Conservation (phyloP, 371 early-diverging fungal species). For the Lichtheimia hyalospora region DNA sequence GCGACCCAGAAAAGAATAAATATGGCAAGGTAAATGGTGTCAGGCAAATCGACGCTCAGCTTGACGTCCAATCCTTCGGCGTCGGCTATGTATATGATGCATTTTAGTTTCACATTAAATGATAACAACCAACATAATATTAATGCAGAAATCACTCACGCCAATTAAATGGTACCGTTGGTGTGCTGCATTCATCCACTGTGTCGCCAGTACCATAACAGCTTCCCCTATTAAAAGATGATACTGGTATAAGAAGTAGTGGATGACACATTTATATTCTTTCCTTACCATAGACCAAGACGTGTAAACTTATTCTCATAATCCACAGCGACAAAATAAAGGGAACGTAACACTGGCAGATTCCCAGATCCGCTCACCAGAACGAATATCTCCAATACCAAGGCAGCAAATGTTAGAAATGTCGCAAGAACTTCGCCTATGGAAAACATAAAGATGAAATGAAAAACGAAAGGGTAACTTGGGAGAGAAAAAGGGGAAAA, state of each 20-base stretch:
- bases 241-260: background rate
- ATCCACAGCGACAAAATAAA: constrained; percentile 19
- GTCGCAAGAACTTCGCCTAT: constrained; percentile 8
- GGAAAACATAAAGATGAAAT: constrained; percentile 2
- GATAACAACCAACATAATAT: background rate
- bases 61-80: constrained; percentile 11
- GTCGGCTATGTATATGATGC: constrained; percentile 10
- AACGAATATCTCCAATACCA: constrained; percentile 25
- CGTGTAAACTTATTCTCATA: constrained; percentile 7
- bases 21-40: constrained; percentile 32
- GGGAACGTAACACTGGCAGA: constrained; percentile 16
- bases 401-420: constrained; percentile 13
- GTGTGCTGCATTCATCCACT: constrained; percentile 19
- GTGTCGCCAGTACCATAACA: constrained; percentile 4
- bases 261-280: background rate
- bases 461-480: background rate
- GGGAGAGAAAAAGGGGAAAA: constrained; percentile 5
- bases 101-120: constrained; percentile 5
- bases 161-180: constrained; percentile 26
- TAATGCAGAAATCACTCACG: constrained; percentile 11
- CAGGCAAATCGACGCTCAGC: constrained; percentile 7
- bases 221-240: constrained; percentile 19
- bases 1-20: constrained; percentile 48
- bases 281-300: constrained; percentile 25
- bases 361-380: constrained; percentile 25